Evolutionary conservation across 2,329 filamentous ascomycete genomes (phyloP).

Genomic region (Colletotrichum gigasporum): DNA sequence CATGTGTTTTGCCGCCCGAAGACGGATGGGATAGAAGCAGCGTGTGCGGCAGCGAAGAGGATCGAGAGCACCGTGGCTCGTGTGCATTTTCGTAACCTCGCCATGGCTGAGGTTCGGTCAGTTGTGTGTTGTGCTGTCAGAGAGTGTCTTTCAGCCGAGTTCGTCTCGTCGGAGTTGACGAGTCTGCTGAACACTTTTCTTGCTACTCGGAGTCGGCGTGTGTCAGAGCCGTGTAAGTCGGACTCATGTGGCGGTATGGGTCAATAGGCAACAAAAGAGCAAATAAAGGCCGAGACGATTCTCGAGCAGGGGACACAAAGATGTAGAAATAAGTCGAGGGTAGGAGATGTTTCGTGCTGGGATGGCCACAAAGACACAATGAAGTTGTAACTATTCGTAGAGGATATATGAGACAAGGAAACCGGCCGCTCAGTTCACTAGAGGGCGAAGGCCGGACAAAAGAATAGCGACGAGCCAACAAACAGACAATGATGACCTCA

Average conservation of each 20-base stretch:
- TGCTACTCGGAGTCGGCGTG: conserved; percentile 13
- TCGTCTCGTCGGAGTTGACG: neutral
- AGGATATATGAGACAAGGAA: conserved; percentile 5
- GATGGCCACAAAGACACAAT: conserved; percentile 9
- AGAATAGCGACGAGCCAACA: neutral
- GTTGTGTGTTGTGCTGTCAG: neutral
- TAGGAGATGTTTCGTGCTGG: conserved; percentile 16
- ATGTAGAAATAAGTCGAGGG: conserved; percentile 22
- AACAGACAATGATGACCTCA: conserved; percentile 24
- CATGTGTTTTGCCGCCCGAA: conserved; percentile 60
- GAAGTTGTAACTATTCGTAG: conserved; percentile 23
- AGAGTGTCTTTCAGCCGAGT: neutral
- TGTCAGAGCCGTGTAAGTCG: conserved; percentile 19
- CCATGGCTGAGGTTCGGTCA: conserved; percentile 35
- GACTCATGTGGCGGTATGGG: conserved; percentile 9
- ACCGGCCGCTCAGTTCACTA: neutral
- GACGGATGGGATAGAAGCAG: conserved; percentile 48
- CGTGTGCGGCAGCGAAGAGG: conserved; percentile 46
- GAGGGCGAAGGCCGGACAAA: conserved; percentile 18
- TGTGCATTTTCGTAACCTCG: conserved; percentile 40
- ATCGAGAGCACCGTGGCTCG: conserved; percentile 50
- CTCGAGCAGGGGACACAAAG: conserved; percentile 17
- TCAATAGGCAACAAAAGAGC: neutral
- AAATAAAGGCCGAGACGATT: neutral
- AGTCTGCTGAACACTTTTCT: neutral